These are phyloP conservation scores for Cercospora canescens DNA, from an alignment of 2,329 filamentous ascomycete genomes.

Conservation along the genomic window DNA sequence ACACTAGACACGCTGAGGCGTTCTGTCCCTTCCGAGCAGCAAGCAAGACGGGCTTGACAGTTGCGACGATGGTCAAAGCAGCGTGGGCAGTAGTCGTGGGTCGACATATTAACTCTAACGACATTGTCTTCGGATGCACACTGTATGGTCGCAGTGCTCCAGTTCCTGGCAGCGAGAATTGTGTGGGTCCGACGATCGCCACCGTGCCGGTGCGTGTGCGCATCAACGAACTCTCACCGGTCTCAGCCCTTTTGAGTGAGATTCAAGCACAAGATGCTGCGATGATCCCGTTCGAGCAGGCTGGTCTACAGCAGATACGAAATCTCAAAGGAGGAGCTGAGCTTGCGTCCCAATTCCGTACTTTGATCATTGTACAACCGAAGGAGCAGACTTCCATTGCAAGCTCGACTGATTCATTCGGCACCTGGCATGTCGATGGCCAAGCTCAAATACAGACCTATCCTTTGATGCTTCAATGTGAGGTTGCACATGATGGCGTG, in stretches of 20 bases:
- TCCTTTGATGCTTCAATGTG: neutral
- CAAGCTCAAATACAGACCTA: neutral
- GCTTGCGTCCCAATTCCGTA: neutral
- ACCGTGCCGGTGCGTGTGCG: constrained; percentile 41
- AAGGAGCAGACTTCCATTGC: neutral
- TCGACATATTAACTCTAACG: constrained; percentile 31
- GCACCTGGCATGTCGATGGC: neutral
- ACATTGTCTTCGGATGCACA: constrained; percentile 39
- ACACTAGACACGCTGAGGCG: neutral
- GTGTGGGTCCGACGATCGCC: constrained; percentile 39
- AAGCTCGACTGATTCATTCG: constrained; percentile 33
- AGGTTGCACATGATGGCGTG: neutral
- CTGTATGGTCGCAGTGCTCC: constrained; percentile 38
- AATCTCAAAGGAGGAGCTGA: neutral
- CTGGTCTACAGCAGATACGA: neutral
- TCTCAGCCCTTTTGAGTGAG: neutral
- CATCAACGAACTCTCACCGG: neutral
- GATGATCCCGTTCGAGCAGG: neutral
- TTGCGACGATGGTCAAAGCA: constrained; percentile 32
- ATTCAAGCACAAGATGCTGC: neutral
- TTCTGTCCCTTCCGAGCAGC: neutral
- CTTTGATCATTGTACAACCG: neutral
- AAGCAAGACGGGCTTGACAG: constrained; percentile 11
- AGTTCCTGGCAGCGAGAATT: constrained; percentile 22
- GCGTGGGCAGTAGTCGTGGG: constrained; percentile 37